Conservation (phyloP, 108 stramenopile species). For the Skeletonema menzelii region DNA sequence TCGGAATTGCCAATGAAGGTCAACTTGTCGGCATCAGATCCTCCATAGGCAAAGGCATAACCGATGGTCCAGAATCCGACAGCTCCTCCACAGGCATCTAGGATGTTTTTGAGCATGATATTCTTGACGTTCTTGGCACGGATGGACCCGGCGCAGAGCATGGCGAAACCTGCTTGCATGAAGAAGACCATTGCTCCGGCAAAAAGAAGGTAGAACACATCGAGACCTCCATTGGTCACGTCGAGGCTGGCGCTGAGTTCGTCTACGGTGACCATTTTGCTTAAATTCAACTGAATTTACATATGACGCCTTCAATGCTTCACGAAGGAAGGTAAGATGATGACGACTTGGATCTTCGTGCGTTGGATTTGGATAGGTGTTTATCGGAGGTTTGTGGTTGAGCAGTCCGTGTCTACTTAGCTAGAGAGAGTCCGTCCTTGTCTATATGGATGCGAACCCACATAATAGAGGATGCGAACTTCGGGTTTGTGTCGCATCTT, state of each 20-base stretch:
- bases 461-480: too few relatives aligned
- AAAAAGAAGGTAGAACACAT: slow-evolving; percentile 42
- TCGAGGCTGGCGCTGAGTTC: neutral
- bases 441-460: too few relatives aligned
- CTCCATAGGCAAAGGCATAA: slow-evolving; percentile 59
- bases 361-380: too few relatives aligned
- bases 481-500: too few relatives aligned
- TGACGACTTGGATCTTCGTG: too few relatives aligned
- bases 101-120: slow-evolving; percentile 69
- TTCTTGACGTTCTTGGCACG: slow-evolving; percentile 61
- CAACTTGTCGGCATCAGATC: slow-evolving; percentile 13
- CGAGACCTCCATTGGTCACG: slow-evolving; percentile 6
- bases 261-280: neutral
- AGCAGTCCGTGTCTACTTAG: too few relatives aligned
- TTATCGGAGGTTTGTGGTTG: too few relatives aligned
- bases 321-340: too few relatives aligned
- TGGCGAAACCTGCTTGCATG: slow-evolving; percentile 83
- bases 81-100: slow-evolving; percentile 61
- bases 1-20: slow-evolving; percentile 37
- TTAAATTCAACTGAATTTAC: neutral
- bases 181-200: slow-evolving; percentile 56
- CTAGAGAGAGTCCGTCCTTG: too few relatives aligned
- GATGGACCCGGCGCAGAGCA: slow-evolving; percentile 73
- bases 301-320: too few relatives aligned
- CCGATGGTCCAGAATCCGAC: slow-evolving; percentile 59